Evolutionary conservation across 2,329 filamentous ascomycete genomes (phyloP), one percentile per base, ranked within the genome.

Genomic region (Alternaria arborescens): DNA sequence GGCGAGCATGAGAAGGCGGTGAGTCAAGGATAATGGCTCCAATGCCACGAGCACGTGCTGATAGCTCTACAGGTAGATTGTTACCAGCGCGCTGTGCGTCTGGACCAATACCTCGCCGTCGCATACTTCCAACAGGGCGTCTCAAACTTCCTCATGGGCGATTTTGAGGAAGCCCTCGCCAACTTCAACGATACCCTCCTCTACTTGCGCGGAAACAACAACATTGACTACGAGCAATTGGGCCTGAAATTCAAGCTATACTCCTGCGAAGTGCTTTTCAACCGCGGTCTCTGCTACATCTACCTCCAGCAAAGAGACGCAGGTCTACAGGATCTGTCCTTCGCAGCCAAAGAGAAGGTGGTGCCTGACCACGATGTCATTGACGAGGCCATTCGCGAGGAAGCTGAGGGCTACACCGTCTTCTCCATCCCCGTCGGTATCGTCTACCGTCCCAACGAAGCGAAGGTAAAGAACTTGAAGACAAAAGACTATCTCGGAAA

Each of bases 41-140:
- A 42, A 42, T 42, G 30, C 22, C 16, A 55, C 24, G 38, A 32
- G 50, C 53, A 54, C 58, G 60, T 71, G 56, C 69, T 75, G 36
- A 73, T 57, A 24, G 18, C 28, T 65, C 55, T 55, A 16, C 72
- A 97, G 94, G 92, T 99, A 68, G 91, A 97, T 80, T 95, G 90
- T 80, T 99, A 97, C 78, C 94, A 97, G 82, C 89, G 91, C 77
- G 94, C 95, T 50, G 91, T 97, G 71, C 87, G 89, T 66, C 86
- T 97, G 58, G 95, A 99, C 75, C 91, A 95, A 77, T 99, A 98
- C 77, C 90, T 99, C 46, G 95, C 95, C 58, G 93, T 99, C 60
- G 94, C 95, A 61, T 98, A 98, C 79, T 99, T 99, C 79, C 95
- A 99, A 76, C 93, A 98, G 80, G 95, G 95, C 43, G 95, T 99